Evolutionary conservation across 1,284 basidiomycete genomes (phyloP).

Genomic region (Amylostereum areolatum): DNA sequence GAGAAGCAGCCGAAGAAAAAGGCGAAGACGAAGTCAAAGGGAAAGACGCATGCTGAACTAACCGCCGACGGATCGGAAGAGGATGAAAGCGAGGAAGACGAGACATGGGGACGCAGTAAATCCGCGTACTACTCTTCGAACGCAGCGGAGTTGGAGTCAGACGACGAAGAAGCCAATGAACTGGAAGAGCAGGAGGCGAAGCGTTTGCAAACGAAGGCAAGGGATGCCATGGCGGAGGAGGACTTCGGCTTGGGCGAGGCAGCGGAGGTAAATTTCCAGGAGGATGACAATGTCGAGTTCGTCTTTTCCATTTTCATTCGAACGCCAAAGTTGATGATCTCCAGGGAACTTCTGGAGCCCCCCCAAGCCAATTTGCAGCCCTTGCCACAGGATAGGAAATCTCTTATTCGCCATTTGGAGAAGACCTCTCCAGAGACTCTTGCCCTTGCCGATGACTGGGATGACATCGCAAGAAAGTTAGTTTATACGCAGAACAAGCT

Average conservation of each 20-base stretch:
- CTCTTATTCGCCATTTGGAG: conserved; percentile 70
- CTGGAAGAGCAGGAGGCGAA: conserved; percentile 86
- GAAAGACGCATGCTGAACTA: conserved; percentile 9
- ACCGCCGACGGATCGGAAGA: conserved; percentile 27
- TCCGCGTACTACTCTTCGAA: conserved; percentile 84
- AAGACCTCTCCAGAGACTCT: conserved; percentile 76
- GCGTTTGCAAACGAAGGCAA: conserved; percentile 71
- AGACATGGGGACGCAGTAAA: conserved; percentile 77
- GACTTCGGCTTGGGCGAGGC: conserved; percentile 84
- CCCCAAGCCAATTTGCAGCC: conserved; percentile 19
- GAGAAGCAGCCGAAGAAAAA: conserved; percentile 32
- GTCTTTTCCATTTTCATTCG: conserved; percentile 16
- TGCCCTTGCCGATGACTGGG: conserved; percentile 72
- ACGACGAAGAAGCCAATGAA: conserved; percentile 81
- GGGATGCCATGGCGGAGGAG: conserved; percentile 67
- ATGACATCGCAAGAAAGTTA: conserved; percentile 55
- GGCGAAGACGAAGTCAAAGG: conserved; percentile 14
- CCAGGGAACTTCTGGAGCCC: conserved; percentile 32
- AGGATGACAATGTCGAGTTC: conserved; percentile 34
- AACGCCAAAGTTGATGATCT: neutral
- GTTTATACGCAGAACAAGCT: conserved; percentile 49
- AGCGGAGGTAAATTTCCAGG: conserved; percentile 33
- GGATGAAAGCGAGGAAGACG: conserved; percentile 53
- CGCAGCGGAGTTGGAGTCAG: conserved; percentile 72
- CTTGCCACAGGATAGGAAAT: conserved; percentile 53